A percentile compares a stretch with the other conserved stretches of the same genome.
Conservation (phyloP, 148 eudicot species). For the Rhododendron molle region DNA sequence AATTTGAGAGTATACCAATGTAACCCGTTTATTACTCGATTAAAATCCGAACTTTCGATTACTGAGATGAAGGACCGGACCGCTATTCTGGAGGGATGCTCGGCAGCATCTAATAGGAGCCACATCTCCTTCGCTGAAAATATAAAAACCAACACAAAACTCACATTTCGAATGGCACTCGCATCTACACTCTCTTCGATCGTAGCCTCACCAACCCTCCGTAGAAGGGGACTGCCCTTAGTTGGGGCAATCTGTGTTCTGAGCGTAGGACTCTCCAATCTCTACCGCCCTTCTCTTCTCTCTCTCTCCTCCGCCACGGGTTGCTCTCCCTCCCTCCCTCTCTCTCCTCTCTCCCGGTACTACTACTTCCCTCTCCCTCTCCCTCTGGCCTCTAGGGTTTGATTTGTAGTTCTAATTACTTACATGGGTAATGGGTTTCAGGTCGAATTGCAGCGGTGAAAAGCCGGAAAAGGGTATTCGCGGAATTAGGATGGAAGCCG, state of each 20-base stretch:
- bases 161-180: neutral
- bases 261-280: slow-evolving; percentile 60
- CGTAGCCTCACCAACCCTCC: slow-evolving; percentile 32
- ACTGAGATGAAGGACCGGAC: no score
- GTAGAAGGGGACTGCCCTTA: slow-evolving; percentile 59
- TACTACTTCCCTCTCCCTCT: neutral
- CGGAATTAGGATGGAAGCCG: slow-evolving; percentile 46
- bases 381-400: neutral
- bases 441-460: slow-evolving; percentile 34
- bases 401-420: neutral
- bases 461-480: slow-evolving; percentile 34
- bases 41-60: no score
- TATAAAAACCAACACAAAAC: neutral
- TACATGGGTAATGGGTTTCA: slow-evolving; percentile 13
- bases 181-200: slow-evolving; percentile 27
- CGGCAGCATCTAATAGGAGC: no score
- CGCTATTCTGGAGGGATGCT: no score
- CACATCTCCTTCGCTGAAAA: no score
- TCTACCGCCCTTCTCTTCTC: slow-evolving; percentile 40
- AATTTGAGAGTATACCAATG: no score
- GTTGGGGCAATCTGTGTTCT: slow-evolving; percentile 85
- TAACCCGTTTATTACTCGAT: no score
- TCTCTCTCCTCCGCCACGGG: slow-evolving; percentile 42
- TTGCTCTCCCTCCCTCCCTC: slow-evolving; percentile 35
- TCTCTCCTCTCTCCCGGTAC: slow-evolving; percentile 42